Conservation (phyloP, 2,329 filamentous ascomycete genomes). For the Biscogniauxia mediterranea region DNA sequence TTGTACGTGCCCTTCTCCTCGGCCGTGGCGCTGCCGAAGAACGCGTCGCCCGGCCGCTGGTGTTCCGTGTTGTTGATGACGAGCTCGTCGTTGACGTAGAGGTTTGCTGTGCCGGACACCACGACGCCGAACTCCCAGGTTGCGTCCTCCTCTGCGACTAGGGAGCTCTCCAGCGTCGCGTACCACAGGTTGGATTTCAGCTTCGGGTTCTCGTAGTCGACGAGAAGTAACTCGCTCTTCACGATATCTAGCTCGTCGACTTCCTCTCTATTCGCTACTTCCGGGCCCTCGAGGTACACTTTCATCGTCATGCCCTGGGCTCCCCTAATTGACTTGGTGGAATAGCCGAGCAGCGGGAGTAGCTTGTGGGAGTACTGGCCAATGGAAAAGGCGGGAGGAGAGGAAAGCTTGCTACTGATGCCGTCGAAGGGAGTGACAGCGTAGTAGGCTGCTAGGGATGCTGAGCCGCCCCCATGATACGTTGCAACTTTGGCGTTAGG, state of each 20-base stretch:
- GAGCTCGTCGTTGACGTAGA: slow-evolving; percentile 61
- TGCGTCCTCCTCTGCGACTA: slow-evolving; percentile 59
- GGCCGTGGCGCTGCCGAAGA: slow-evolving; percentile 62
- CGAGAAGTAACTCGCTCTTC: slow-evolving; percentile 49
- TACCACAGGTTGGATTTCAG: slow-evolving; percentile 55
- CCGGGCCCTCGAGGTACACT: slow-evolving; percentile 59
- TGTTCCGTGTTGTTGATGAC: slow-evolving; percentile 66
- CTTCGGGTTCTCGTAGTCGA: slow-evolving; percentile 53
- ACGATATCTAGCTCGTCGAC: slow-evolving; percentile 50
- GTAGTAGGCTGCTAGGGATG: slow-evolving; percentile 59
- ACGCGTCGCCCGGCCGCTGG: slow-evolving; percentile 60
- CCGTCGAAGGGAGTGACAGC: slow-evolving; percentile 72
- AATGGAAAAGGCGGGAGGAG: slow-evolving; percentile 50
- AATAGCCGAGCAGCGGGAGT: slow-evolving; percentile 55
- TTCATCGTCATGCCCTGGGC: slow-evolving; percentile 60
- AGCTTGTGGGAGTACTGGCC: slow-evolving; percentile 65
- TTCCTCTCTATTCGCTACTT: slow-evolving; percentile 42
- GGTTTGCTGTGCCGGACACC: slow-evolving; percentile 63
- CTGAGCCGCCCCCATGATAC: slow-evolving; percentile 65
- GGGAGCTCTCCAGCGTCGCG: slow-evolving; percentile 58
- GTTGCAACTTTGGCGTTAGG: slow-evolving; percentile 57
- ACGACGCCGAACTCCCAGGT: slow-evolving; percentile 65
- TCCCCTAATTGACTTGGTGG: slow-evolving; percentile 51
- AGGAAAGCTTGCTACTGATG: slow-evolving; percentile 54
- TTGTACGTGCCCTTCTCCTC: slow-evolving; percentile 60